Evolutionary conservation across 129 eudicot species (phyloP).

Genomic region (Flaveria linearis): DNA sequence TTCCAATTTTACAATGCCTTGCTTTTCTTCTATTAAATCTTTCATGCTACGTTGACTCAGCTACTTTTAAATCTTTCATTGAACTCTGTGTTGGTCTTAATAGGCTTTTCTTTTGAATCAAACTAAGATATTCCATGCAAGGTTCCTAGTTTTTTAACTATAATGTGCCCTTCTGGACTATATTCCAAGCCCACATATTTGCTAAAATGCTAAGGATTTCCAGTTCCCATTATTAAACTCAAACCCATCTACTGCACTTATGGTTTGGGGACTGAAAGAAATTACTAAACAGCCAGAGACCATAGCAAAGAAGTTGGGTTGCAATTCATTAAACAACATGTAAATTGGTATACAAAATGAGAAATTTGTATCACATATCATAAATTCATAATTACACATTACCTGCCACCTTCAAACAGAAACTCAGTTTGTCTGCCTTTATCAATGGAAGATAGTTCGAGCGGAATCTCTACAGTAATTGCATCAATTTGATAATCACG

Average conservation of each 20-base stretch:
- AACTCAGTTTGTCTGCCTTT: slow-evolving; percentile 51
- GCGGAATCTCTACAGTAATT: slow-evolving; percentile 72
- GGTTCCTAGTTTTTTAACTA: too few species aligned
- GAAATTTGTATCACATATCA: neutral
- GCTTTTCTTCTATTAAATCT: too few species aligned
- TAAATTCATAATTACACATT: slow-evolving; percentile 3
- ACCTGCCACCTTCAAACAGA: slow-evolving; percentile 80
- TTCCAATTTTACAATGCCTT: too few species aligned
- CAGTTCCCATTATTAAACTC: too few species aligned
- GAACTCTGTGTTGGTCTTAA: too few species aligned
- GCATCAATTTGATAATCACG: slow-evolving; percentile 99
- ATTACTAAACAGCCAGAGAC: neutral
- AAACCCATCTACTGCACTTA: neutral
- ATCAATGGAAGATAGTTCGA: slow-evolving; percentile 41
- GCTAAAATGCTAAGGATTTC: too few species aligned
- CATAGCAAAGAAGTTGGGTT: neutral
- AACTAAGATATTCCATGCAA: too few species aligned
- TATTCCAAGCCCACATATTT: too few species aligned
- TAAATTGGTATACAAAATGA: neutral
- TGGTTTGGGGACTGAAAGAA: slow-evolving; percentile 5
- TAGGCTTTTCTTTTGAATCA: too few species aligned
- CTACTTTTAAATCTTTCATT: too few species aligned
- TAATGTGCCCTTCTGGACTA: too few species aligned
- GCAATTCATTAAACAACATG: slow-evolving; percentile 3
- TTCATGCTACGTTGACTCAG: too few species aligned